phyloP scores from a whole-genome alignment of 2,329 filamentous ascomycete genomes.

The Tricladium varicosporioides region DNA sequence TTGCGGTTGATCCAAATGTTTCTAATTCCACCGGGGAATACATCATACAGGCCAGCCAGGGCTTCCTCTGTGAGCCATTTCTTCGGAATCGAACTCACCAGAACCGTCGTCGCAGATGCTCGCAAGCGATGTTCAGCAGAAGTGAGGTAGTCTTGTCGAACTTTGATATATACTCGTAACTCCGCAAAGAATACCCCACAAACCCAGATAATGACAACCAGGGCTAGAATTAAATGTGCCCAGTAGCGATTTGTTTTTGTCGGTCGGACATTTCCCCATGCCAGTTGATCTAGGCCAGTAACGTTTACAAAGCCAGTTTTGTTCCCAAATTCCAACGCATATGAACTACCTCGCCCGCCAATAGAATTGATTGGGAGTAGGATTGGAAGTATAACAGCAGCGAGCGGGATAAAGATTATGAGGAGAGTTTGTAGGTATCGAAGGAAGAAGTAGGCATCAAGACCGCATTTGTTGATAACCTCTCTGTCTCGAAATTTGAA shows the following conservation, averaged over 20 bases:
- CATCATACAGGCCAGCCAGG: slow-evolving; percentile 82
- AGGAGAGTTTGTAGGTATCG: slow-evolving; percentile 84
- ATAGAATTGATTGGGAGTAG: slow-evolving; percentile 81
- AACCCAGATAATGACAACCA: slow-evolving; percentile 77
- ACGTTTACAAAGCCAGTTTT: slow-evolving; percentile 33
- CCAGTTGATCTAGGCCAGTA: slow-evolving; percentile 73
- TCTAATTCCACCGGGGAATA: slow-evolving; percentile 90
- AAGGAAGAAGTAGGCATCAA: slow-evolving; percentile 97
- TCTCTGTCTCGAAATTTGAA: slow-evolving; percentile 71
- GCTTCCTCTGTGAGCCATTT: slow-evolving; percentile 89
- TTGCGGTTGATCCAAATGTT: slow-evolving; percentile 98
- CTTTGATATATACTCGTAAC: slow-evolving; percentile 81
- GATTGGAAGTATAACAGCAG: slow-evolving; percentile 75
- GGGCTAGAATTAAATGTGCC: slow-evolving; percentile 79
- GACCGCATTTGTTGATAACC: slow-evolving; percentile 90
- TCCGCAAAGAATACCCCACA: slow-evolving; percentile 87
- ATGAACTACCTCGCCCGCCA: slow-evolving; percentile 59
- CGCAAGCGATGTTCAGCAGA: slow-evolving; percentile 90
- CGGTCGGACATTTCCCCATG: slow-evolving; percentile 81
- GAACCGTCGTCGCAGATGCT: slow-evolving; percentile 91
- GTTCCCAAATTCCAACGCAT: slow-evolving; percentile 33
- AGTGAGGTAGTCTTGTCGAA: slow-evolving; percentile 91
- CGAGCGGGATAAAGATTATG: slow-evolving; percentile 87
- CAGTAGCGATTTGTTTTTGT: slow-evolving; percentile 69
- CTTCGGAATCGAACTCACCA: slow-evolving; percentile 84